Percentiles rank a stretch among this genome's conserved stretches.
These are phyloP conservation scores for Platanus orientalis DNA, from an alignment of 164 flowering plant genomes.

Conservation along the genomic window DNA sequence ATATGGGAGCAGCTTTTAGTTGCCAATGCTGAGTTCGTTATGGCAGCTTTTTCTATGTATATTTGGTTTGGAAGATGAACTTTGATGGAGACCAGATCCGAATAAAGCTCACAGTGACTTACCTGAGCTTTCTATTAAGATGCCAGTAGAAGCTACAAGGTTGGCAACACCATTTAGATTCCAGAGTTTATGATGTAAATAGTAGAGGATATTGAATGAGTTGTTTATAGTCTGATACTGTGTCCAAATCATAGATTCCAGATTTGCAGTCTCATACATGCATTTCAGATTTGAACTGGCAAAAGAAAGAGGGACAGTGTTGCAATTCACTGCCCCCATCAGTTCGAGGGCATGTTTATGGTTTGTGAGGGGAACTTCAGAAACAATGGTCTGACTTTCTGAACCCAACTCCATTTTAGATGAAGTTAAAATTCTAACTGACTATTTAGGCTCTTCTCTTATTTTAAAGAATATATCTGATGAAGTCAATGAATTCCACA, in stretches of 20 bases:
- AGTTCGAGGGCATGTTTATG: background rate
- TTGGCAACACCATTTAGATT: background rate
- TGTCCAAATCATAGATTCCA: constrained; percentile 2
- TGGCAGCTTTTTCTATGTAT: background rate
- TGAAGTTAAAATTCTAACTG: background rate
- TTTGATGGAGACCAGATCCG: background rate
- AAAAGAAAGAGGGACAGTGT: background rate
- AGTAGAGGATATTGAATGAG: constrained; percentile 8
- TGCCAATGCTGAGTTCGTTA: background rate
- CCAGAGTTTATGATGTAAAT: constrained; percentile 13
- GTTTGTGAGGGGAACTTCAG: background rate
- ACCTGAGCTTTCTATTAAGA: constrained; percentile 1
- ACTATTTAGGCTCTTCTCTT: background rate
- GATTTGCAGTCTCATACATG: background rate
- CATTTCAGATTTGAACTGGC: background rate
- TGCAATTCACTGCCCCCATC: background rate
- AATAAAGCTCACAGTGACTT: background rate
- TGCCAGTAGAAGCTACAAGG: constrained; percentile 1
- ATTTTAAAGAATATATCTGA: background rate
- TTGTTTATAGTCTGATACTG: constrained; percentile 12
- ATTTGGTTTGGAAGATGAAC: background rate
- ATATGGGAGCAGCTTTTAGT: background rate
- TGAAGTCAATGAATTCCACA: background rate
- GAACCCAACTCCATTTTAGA: background rate
- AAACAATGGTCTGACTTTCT: background rate